Conservation (phyloP, 805 yeast species). For the Pichia nanzhaoensis region DNA sequence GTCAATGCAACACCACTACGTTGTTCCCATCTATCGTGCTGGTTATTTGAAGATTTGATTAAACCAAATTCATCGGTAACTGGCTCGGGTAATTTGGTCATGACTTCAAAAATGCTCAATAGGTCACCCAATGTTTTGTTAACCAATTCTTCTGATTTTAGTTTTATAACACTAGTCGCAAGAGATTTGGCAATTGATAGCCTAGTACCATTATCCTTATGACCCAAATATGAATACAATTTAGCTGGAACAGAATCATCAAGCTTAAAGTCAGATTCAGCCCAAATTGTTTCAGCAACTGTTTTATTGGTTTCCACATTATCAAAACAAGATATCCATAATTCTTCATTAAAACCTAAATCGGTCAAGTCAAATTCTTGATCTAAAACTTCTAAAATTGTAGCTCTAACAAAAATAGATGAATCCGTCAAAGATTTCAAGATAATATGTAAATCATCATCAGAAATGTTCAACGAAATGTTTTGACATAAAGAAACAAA, state of each 20-base stretch:
- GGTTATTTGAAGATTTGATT: slow-evolving; percentile 52
- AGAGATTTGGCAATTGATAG: slow-evolving; percentile 66
- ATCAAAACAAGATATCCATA: slow-evolving; percentile 76
- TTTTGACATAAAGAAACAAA: slow-evolving; percentile 71
- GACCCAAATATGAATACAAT: slow-evolving; percentile 45
- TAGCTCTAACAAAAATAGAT: slow-evolving; percentile 64
- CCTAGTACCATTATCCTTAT: slow-evolving; percentile 60
- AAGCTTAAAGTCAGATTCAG: slow-evolving; percentile 55
- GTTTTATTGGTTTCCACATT: slow-evolving; percentile 55
- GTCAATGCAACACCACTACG: slow-evolving; percentile 77
- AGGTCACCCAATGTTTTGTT: slow-evolving; percentile 39
- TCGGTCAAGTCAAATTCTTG: slow-evolving; percentile 65
- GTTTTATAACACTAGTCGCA: slow-evolving; percentile 44
- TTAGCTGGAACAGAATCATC: slow-evolving; percentile 37
- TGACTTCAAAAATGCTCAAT: slow-evolving; percentile 48
- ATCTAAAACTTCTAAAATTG: slow-evolving; percentile 79
- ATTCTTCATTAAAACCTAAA: slow-evolving; percentile 38
- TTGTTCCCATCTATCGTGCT: slow-evolving; percentile 75
- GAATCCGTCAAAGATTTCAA: slow-evolving; percentile 52
- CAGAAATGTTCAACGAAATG: slow-evolving; percentile 55
- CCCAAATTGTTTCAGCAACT: slow-evolving; percentile 79
- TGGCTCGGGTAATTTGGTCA: slow-evolving; percentile 70
- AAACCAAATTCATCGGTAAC: slow-evolving; percentile 75
- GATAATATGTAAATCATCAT: slow-evolving; percentile 51
- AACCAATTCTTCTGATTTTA: slow-evolving; percentile 19